phyloP scores from a whole-genome alignment of 176 grass and related monocot genomes.

The Cenchrus americanus region DNA sequence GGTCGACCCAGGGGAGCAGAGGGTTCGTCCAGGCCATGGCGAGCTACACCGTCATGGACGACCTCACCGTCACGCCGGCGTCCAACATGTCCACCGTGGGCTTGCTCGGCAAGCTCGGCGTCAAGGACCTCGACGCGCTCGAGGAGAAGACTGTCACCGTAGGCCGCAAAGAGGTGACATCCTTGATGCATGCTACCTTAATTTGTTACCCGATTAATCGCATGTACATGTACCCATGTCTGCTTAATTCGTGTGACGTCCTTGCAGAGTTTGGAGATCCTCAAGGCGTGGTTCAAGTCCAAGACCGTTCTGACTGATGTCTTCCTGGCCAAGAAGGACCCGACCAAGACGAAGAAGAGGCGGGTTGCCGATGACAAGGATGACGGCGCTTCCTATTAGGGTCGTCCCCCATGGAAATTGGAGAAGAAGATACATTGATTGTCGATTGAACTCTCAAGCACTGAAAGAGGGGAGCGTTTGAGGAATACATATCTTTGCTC shows the following conservation, averaged over 20 bases:
- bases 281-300: conserved; percentile 36
- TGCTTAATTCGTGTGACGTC: too few species aligned
- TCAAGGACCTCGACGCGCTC: not conserved
- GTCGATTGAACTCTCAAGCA: too few species aligned
- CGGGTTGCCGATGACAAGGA: not conserved
- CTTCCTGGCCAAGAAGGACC: conserved; percentile 23
- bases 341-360: too few species aligned
- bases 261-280: conserved; percentile 21
- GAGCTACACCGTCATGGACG: conserved; percentile 36
- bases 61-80: conserved; percentile 36
- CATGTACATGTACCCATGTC: too few species aligned
- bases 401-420: not conserved
- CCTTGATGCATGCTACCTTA: too few species aligned
- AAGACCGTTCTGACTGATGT: conserved; percentile 50
- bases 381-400: not conserved
- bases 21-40: not conserved
- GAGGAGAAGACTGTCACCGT: too few species aligned
- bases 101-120: conserved; percentile 24
- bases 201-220: too few species aligned
- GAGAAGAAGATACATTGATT: too few species aligned
- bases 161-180: too few species aligned
- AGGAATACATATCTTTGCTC: too few species aligned
- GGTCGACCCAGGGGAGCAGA: not conserved
- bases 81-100: conserved; percentile 14
- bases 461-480: too few species aligned